These are phyloP conservation scores for Fusarium nanum DNA, from an alignment of 2,329 filamentous ascomycete species.

Conservation along the genomic window DNA sequence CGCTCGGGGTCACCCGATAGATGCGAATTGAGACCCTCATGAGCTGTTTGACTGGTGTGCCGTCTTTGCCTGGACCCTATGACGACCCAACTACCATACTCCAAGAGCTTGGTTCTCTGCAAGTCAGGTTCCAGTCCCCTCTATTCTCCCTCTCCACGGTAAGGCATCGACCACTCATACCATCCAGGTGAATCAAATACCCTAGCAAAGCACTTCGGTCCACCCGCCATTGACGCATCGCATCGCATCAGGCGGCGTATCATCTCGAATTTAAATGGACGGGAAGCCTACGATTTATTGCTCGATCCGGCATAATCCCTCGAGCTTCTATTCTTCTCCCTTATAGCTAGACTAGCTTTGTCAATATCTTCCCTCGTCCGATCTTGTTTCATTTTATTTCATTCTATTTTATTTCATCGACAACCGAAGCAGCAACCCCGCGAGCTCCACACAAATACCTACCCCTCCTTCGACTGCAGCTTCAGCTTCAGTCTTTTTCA, in stretches of 20 bases:
- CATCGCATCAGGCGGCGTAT: conserved; percentile 15
- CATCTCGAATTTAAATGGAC: conserved; percentile 14
- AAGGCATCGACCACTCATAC: conserved; percentile 2
- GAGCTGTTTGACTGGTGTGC: conserved; percentile 39
- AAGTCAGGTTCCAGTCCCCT: conserved; percentile 44
- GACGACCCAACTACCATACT: conserved; percentile 18
- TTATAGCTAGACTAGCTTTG: not conserved
- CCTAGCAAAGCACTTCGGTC: conserved; percentile 15
- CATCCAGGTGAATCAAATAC: not conserved
- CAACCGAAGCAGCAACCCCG: conserved; percentile 2
- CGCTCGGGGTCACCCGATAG: conserved; percentile 41
- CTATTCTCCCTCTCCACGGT: conserved; percentile 11
- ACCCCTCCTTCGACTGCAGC: conserved; percentile 28
- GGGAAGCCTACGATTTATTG: conserved; percentile 1
- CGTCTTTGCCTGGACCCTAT: conserved; percentile 23
- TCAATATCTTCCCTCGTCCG: not conserved
- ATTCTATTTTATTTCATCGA: not conserved
- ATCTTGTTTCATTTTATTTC: not conserved
- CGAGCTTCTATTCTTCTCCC: conserved; percentile 12
- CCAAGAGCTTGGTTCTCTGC: conserved; percentile 33
- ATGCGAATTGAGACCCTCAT: conserved; percentile 16
- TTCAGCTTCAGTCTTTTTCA: conserved; percentile 16
- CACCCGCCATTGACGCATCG: conserved; percentile 31
- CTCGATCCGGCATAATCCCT: conserved; percentile 26
- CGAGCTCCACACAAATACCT: conserved; percentile 27